Evolutionary conservation across 2,329 filamentous ascomycete genomes (phyloP), one percentile per base, ranked within the genome.

Genomic region (Phialophora chinensis): DNA sequence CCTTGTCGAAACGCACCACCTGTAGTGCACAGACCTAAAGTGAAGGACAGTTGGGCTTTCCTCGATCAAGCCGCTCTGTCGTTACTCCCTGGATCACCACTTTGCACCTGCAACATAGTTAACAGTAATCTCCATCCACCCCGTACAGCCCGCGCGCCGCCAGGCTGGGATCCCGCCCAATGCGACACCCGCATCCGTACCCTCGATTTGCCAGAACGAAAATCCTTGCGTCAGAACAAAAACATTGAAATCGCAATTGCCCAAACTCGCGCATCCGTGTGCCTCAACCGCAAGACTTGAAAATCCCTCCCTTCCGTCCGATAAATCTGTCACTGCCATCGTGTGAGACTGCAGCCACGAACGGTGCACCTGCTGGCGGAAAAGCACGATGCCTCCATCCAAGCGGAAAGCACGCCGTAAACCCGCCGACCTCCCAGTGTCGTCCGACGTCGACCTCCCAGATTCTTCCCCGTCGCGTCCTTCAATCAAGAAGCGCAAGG

Each of bases 401-500:
- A 72, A 72, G 65, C 69, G 71, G 31, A 72, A 72, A 68, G 61
- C 71, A 59, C 65, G 67, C 62, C 70, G 70, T 63, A 72, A 67
- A 58, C 66, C 67, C n/a, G 59, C 62, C 17, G 60, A 67, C 35
- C 23, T 64, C 27, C 61, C 65, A 47, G 66, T 56, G 38, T 69
- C 77, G 2, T 80, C 79, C 31, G 80, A 82, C 61, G 77, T 75
- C 65, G 81, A 83, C 68, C 75, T 77, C 38, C 77, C 80, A 69
- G 80, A 82, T 68, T 83, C 81, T 38, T 83, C 82, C 42, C 80
- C 81, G 50, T 79, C 76, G 70, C 80, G 79, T 47, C 79, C 80
- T 17, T 78, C 81, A 25, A 75, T 77, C 60, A 83, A 82, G 73
- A 83, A 81, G 75, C 79, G 80, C 78, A 83, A 80, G 78, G 81